Percentiles rank a stretch among this genome's conserved stretches.
These are phyloP conservation scores for Candida manassasensis DNA, from an alignment of 805 yeast genomes.

Conservation along the genomic window DNA sequence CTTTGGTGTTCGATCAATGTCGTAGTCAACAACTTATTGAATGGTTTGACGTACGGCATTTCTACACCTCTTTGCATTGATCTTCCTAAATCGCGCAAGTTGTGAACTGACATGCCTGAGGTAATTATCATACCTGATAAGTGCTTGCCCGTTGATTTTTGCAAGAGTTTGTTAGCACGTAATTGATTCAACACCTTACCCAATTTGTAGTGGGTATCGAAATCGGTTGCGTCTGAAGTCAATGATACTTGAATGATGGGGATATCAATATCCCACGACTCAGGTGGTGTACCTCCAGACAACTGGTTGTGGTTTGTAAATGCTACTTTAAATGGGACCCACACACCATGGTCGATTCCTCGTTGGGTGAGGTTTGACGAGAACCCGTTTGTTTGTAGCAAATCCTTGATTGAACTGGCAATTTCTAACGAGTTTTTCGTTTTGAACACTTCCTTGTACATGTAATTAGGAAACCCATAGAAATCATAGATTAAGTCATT, in stretches of 20 bases:
- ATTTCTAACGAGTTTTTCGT: conserved; percentile 40
- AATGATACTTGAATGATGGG: conserved; percentile 51
- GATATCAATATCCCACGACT: conserved; percentile 37
- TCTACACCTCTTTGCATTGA: conserved; percentile 11
- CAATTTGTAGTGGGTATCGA: conserved; percentile 43
- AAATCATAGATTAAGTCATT: conserved; percentile 69
- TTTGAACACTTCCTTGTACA: conserved; percentile 62
- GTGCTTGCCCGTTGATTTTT: conserved; percentile 19
- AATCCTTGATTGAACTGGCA: conserved; percentile 40
- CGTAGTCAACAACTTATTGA: conserved; percentile 43
- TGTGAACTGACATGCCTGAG: conserved; percentile 82
- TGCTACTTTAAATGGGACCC: conserved; percentile 77
- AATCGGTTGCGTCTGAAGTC: conserved; percentile 33
- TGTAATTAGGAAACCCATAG: conserved; percentile 61
- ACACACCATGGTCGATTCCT: conserved; percentile 79
- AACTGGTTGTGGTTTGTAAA: conserved; percentile 37
- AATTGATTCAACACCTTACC: conserved; percentile 53
- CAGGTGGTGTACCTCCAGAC: conserved; percentile 20
- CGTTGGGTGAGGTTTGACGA: conserved; percentile 43
- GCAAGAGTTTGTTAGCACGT: conserved; percentile 39
- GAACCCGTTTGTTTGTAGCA: conserved; percentile 41
- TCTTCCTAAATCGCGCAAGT: conserved; percentile 51
- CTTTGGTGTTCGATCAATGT: conserved; percentile 28
- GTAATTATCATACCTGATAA: conserved; percentile 46
- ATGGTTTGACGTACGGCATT: conserved; percentile 49